Conservation (phyloP, 768 basidiomycete genomes). For the Kwoniella sp. region DNA sequence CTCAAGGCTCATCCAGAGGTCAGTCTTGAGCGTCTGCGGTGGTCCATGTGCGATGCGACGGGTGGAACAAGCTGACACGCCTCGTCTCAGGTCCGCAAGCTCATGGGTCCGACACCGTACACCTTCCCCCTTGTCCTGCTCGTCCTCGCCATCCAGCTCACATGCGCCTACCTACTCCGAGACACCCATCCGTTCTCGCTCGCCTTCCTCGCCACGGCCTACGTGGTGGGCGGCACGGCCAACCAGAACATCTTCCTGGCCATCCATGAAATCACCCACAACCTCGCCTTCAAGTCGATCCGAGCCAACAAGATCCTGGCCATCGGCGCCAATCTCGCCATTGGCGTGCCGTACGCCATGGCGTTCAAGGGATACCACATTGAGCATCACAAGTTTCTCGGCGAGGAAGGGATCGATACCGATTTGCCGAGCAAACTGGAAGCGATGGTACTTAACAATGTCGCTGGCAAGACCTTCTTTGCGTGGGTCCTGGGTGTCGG, state of each 20-base stretch:
- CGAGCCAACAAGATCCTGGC: conserved; percentile 79
- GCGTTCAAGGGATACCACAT: conserved; percentile 97
- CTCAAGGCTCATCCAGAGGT: conserved; percentile 93
- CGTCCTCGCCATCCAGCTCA: conserved; percentile 75
- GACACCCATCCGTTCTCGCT: conserved; percentile 65
- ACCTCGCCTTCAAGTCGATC: conserved; percentile 82
- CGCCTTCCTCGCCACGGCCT: conserved; percentile 70
- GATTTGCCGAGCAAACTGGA: conserved; percentile 87
- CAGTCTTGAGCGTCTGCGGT: conserved; percentile 22
- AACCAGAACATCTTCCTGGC: conserved; percentile 98
- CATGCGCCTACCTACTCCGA: conserved; percentile 62
- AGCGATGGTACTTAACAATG: conserved; percentile 81
- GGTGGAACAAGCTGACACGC: conserved; percentile 3
- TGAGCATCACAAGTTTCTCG: conserved; percentile 92
- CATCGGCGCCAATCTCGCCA: conserved; percentile 85
- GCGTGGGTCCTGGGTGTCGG: conserved; percentile 69
- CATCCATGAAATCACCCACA: conserved; percentile 98
- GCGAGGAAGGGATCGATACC: conserved; percentile 93
- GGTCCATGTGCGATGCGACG: neutral
- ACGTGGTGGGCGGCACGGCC: conserved; percentile 83
- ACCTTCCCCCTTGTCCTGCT: conserved; percentile 84
- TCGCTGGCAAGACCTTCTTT: conserved; percentile 96
- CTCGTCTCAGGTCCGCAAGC: conserved; percentile 70
- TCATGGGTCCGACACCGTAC: conserved; percentile 91
- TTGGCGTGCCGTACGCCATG: conserved; percentile 89